These are phyloP conservation scores for Citrus australasica DNA, from an alignment of 345 rosid genomes.

Conservation along the genomic window DNA sequence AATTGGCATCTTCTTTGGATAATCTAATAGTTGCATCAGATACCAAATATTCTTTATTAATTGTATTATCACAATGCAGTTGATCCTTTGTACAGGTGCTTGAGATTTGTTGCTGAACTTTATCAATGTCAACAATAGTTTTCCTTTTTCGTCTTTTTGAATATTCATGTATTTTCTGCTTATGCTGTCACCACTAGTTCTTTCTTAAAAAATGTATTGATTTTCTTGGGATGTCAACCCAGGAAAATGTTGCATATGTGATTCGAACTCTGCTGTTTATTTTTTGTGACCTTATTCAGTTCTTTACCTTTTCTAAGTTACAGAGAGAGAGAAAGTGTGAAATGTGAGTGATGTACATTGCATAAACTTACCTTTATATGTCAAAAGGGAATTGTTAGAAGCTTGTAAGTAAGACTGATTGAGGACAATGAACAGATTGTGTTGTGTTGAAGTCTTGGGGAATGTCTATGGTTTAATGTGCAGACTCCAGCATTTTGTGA, in stretches of 20 bases:
- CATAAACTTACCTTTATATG: not conserved
- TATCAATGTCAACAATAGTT: not conserved
- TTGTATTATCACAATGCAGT: not conserved
- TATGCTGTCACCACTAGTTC: not conserved
- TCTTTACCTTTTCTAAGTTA: not conserved
- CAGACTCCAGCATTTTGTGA: not conserved
- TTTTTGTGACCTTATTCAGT: not conserved
- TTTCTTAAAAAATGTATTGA: no score
- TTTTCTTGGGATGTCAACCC: not conserved
- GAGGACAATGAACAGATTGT: not conserved
- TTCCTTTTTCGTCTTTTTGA: not conserved
- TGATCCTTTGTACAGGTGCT: not conserved
- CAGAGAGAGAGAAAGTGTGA: not conserved
- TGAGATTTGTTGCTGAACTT: not conserved
- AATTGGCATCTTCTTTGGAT: not conserved
- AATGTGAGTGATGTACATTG: not conserved
- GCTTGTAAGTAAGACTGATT: not conserved
- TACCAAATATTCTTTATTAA: not conserved
- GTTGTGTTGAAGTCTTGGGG: not conserved
- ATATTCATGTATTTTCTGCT: not conserved
- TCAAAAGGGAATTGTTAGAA: not conserved
- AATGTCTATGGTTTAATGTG: not conserved
- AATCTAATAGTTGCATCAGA: not conserved
- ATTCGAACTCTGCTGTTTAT: not conserved
- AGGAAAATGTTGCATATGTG: not conserved